Base-by-base conservation (phyloP, 257 asterid species). In the Gentiana macrophylla region DNA sequence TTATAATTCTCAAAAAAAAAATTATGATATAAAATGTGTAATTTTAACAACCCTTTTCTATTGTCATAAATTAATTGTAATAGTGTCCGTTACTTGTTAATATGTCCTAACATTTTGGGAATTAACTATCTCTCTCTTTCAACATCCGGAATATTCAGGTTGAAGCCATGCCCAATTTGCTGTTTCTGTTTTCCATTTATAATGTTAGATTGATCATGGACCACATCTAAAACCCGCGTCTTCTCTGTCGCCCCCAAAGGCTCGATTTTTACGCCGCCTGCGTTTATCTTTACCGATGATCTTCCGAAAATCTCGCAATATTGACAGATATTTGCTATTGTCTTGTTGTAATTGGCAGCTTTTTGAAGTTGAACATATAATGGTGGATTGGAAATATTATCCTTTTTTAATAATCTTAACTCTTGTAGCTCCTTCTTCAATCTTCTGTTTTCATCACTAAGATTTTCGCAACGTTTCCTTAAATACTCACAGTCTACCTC, bases 401-500 rank as follows among this genome's bases (percentile, higher is more conserved):
- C 76, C 4, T 52, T 55, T 45, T 64, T 66, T 10, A 53, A 47
- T 4, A 86, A 70, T 53, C 78, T 75, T 33, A 88, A 72, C 9
- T 82, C 87, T 3, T 61, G 62, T 37, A 84, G 13, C 68, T 82
- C 95, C 62, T 71, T 77, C 77, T 77, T 81, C 75, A 88, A 50
- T 50, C 74, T 64, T 53, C 68, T 59, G 3, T 84, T 84, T 53
- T 88, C 95, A 5, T 84, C 81, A 32, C 52, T 65, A 43, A 84
- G 43, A 60, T 65, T 75, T 33, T 79, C 83, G 54, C 87, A 88
- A 33, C 74, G 67, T 37, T 77, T 88, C 82, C 79, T 88, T 79
- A 86, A 54, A 35, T 70, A 72, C 57, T 79, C 90, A 60, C 80
- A 76, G 51, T 84, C 89, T 10, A 84, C 72, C 75, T 84, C 94